Base-by-base conservation (phyloP, 1,284 basidiomycete species). In the Ustilago trichophora region DNA sequence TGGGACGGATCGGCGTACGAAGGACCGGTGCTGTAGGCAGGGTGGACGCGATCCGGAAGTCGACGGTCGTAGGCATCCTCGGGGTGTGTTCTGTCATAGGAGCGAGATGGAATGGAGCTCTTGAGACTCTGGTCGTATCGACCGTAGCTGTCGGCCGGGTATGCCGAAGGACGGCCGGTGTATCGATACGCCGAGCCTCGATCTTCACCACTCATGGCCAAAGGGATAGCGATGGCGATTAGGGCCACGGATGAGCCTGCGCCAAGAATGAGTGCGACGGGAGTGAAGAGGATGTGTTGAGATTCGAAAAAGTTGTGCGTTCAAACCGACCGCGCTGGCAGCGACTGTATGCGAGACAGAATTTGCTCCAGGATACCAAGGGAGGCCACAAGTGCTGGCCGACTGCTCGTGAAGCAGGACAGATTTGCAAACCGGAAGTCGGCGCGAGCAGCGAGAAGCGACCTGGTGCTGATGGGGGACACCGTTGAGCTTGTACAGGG, bases 141-240 rank as follows among this genome's bases (percentile, higher is more conserved):
- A 45, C 32, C 42, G 29, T 66, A 58, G 38, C 42, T 44, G 18
- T 58, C 63, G 5, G 48, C 48, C 5, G 52, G 42, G 16, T 60
- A 55, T 21, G 49, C 48, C 16, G 57, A 26, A 6, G 58, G 42
- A 25, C 58, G 52, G 16, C 45, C 58, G 12, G 58, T 42, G 29
- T 69, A 63, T 5, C 60, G 59, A 31, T 69, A 69, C 36, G 58
- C 37, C 13, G 63, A 36, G 6, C 43, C 55, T 52, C 54, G 44
- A 33, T 63, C 58, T 9, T 62, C 57, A 22, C 65, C 58, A 43
- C 58, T 68, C 65, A 68, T 68, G 26, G 11, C 22, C 25, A 25
- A 19, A 16, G 19, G 26, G 38, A 35, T 10, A 8, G 13, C 11
- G 48, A 25, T 33, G 26, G 26, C 27, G 26, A 19, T 18, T 9